A percentile compares a stretch with the other conserved stretches of the same genome.
These are phyloP conservation scores for Pestalotiopsis fici DNA, from an alignment of 2,329 filamentous ascomycete genomes.

Conservation along the genomic window DNA sequence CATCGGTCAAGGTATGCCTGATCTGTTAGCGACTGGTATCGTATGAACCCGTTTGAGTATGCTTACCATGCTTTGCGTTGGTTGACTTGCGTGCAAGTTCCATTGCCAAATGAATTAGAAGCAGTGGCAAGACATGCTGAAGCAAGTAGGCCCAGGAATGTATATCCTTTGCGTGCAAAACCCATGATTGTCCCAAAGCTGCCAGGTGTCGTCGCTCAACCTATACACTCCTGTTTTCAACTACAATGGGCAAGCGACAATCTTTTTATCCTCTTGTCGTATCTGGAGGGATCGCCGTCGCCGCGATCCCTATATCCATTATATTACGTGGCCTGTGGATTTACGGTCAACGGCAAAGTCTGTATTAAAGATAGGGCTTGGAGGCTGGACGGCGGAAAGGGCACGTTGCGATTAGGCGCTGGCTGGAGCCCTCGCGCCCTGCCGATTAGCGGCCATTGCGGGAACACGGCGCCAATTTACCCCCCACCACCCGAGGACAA, in stretches of 20 bases:
- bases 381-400: no score
- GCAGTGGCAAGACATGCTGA: background rate
- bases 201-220: background rate
- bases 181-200: background rate
- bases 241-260: background rate
- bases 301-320: background rate
- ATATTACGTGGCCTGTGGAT: background rate
- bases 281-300: background rate
- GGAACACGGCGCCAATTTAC: no score
- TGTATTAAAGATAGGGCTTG: no score
- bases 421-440: no score
- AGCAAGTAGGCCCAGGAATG: background rate
- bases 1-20: conserved; percentile 9
- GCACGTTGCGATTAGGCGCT: no score
- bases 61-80: background rate
- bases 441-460: no score
- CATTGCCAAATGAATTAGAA: background rate
- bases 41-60: background rate
- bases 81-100: background rate
- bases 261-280: background rate
- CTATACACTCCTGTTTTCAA: background rate
- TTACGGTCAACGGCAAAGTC: background rate
- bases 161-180: background rate
- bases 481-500: no score
- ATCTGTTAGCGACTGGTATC: background rate